A percentile compares a stretch with the other conserved stretches of the same genome.
phyloP scores from a whole-genome alignment of 345 rosid species.

The Populus simonii region DNA sequence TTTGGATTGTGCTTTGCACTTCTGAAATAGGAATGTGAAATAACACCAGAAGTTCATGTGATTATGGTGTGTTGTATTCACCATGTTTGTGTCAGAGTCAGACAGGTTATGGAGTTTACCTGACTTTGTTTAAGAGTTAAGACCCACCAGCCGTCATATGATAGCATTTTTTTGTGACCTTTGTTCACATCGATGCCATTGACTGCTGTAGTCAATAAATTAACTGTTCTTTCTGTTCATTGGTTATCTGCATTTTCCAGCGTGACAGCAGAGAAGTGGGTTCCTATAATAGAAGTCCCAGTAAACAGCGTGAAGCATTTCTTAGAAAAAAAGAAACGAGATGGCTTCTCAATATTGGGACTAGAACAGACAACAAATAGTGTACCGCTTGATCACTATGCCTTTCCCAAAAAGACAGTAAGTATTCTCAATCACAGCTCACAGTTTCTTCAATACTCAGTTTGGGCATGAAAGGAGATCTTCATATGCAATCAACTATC shows the following conservation, averaged over 20 bases:
- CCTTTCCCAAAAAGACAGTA: conserved; percentile 74
- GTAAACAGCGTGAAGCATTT: conserved; percentile 66
- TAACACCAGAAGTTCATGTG: neutral
- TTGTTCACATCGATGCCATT: too few species aligned
- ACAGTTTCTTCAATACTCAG: neutral
- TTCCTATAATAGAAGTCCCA: conserved; percentile 85
- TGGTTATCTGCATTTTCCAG: neutral
- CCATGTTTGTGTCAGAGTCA: neutral
- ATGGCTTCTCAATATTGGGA: conserved; percentile 89
- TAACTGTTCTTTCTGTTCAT: too few species aligned
- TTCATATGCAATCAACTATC: neutral
- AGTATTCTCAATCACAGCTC: conserved; percentile 20
- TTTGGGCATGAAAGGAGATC: neutral
- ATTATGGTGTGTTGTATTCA: neutral
- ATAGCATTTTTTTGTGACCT: neutral
- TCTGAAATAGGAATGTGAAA: neutral
- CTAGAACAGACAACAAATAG: conserved; percentile 95
- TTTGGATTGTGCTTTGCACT: neutral
- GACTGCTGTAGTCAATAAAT: too few species aligned
- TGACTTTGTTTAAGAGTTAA: neutral
- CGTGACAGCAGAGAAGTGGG: conserved; percentile 89
- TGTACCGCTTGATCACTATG: conserved; percentile 61
- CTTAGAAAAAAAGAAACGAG: conserved; percentile 77
- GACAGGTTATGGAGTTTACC: neutral
- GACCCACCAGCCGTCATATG: neutral